Evolutionary conservation across 2,329 filamentous ascomycete species (phyloP), one percentile per base, ranked within the genome.

Genomic region (Ophiostoma pallidulum): DNA sequence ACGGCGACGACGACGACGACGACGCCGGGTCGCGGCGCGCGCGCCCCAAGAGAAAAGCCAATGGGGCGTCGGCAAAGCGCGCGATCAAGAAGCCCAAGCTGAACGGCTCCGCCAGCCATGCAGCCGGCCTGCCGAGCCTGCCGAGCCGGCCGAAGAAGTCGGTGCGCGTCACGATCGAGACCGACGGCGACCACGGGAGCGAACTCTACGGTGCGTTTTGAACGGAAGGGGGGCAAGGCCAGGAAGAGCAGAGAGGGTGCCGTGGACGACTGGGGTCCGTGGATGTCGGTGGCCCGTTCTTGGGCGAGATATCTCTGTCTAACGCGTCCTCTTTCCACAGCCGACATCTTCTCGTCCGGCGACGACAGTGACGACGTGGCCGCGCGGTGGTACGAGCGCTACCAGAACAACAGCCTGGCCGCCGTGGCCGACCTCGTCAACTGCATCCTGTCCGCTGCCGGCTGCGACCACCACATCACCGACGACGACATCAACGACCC

Each of bases 401-500:
- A 82, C 58, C 69, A 71, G 53, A 64, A 65, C 6, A 70, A 82
- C 56, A 69, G 73, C 51, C 67, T 72, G 14, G 66, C 63, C 24
- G 77, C 78, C 10, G 66, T 83, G 53, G 72, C 74, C 14, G 78
- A 83, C 41, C 66, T 84, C 47, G 73, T 85, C 56, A 84, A 84
- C 63, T 82, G 80, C 54, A 74, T 84, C 31, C 65, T 85, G 32
- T 75, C 78, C 58, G 77, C 86, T 53, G 80, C 90, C 16, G 92
- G 92, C 26, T 94, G 90, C 62, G 79, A 87, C 47, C 73, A 86
- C 46, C 77, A 84, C 55, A 78, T 98, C 47, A 84, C 82, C 9
- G 76, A 78, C 33, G 82, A 92, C 60, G 89, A 97, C 62, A 86
- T 96, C 54, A 80, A 83, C 55, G 91, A 98, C 61, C 80, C 88